A percentile compares a stretch with the other conserved stretches of the same genome.
Evolutionary conservation across 495 filamentous ascomycete species (phyloP).

Genomic region (Friedmanniomyces simplex): DNA sequence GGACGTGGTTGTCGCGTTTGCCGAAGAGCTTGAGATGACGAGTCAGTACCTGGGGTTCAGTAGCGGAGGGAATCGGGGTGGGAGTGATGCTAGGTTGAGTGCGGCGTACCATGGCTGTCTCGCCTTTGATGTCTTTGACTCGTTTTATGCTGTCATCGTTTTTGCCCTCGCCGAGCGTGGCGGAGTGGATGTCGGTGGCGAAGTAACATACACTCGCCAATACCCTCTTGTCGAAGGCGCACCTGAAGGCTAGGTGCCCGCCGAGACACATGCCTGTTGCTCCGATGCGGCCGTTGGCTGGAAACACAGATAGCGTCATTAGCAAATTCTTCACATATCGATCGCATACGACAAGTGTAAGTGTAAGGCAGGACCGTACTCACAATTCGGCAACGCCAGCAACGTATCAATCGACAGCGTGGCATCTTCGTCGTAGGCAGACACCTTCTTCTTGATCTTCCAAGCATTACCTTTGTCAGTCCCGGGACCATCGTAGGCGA

Average conservation of each 20-base stretch:
- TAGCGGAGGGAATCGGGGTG: not conserved
- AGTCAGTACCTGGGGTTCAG: not conserved
- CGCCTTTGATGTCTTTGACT: conserved; percentile 64
- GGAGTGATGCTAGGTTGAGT: too few relatives aligned
- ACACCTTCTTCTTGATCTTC: conserved; percentile 67
- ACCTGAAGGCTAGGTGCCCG: conserved; percentile 79
- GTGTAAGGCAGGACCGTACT: not conserved
- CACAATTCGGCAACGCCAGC: conserved; percentile 60
- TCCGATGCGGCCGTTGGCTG: conserved; percentile 63
- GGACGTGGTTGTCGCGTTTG: conserved; percentile 82
- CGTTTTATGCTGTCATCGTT: conserved; percentile 55
- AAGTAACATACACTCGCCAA: conserved; percentile 78
- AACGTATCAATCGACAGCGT: conserved; percentile 63
- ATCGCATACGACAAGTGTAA: not conserved
- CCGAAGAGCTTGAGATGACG: conserved; percentile 54
- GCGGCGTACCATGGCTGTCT: conserved; percentile 53
- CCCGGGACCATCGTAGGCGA: conserved; percentile 78
- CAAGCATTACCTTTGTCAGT: conserved; percentile 80
- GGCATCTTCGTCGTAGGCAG: conserved; percentile 84
- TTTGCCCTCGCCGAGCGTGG: conserved; percentile 59
- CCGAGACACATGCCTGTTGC: conserved; percentile 93
- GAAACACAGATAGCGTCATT: not conserved
- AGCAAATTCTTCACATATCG: not conserved
- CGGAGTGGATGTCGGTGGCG: conserved; percentile 79
- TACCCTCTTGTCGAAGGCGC: conserved; percentile 67